phyloP scores from a whole-genome alignment of 2,329 filamentous ascomycete genomes.

The Daldinia eschscholtzii region DNA sequence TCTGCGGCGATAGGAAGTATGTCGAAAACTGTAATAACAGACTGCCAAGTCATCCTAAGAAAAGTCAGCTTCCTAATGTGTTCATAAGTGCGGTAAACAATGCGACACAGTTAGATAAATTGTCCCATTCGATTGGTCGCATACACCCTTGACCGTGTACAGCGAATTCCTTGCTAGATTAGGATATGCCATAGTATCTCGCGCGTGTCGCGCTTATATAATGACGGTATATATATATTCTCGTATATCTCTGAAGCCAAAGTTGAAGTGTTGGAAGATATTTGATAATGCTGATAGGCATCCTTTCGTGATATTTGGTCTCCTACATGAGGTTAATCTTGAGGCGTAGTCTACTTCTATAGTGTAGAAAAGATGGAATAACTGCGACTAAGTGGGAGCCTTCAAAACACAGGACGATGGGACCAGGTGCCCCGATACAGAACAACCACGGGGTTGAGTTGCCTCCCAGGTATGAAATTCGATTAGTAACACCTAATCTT shows the following conservation, averaged over 20 bases:
- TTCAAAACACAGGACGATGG: slow-evolving; percentile 26
- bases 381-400: neutral
- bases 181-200: slow-evolving; percentile 22
- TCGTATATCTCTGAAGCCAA: slow-evolving; percentile 13
- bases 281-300: slow-evolving; percentile 20
- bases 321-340: neutral
- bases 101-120: slow-evolving; percentile 32
- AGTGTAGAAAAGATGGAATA: slow-evolving; percentile 2
- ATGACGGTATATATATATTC: slow-evolving; percentile 20
- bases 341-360: neutral
- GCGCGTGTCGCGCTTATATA: slow-evolving; percentile 21
- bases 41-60: slow-evolving; percentile 38
- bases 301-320: slow-evolving; percentile 3
- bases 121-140: slow-evolving; percentile 31
- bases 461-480: slow-evolving; percentile 43
- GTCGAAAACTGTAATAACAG: slow-evolving; percentile 31
- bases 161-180: slow-evolving; percentile 38
- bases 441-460: slow-evolving; percentile 40
- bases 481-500: slow-evolving; percentile 38
- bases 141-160: slow-evolving; percentile 21
- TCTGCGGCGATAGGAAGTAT: slow-evolving; percentile 25
- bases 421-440: slow-evolving; percentile 31
- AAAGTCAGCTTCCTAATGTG: slow-evolving; percentile 41
- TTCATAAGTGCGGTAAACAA: slow-evolving; percentile 33
- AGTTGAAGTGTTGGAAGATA: slow-evolving; percentile 1